A percentile compares a stretch with the other conserved stretches of the same genome.
Conservation (phyloP, 2,329 filamentous ascomycete species). For the Botrytis porri region DNA sequence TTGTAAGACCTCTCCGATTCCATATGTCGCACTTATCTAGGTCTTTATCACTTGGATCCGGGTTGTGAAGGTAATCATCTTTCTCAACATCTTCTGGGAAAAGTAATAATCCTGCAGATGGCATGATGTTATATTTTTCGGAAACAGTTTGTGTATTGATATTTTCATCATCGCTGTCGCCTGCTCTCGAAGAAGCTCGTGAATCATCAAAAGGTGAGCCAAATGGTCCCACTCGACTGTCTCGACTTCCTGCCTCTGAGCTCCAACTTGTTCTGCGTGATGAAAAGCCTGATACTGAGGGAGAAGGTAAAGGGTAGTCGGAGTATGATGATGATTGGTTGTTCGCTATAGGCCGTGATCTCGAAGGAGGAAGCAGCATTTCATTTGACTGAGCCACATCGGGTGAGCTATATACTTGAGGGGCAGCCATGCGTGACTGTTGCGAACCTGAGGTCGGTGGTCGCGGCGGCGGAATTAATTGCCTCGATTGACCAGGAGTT, state of each 20-base stretch:
- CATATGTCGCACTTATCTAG: conserved; percentile 62
- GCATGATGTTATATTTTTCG: conserved; percentile 70
- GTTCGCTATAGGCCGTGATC: conserved; percentile 42
- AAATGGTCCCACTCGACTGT: conserved; percentile 45
- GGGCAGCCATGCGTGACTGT: conserved; percentile 18
- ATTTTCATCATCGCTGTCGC: conserved; percentile 57
- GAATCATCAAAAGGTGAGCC: conserved; percentile 40
- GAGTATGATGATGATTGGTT: conserved; percentile 50
- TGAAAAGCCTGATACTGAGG: conserved; percentile 47
- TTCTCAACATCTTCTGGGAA: conserved; percentile 73
- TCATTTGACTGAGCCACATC: conserved; percentile 43
- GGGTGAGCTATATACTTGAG: conserved; percentile 32
- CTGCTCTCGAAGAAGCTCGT: conserved; percentile 41
- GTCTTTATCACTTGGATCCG: conserved; percentile 61
- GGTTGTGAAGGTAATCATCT: conserved; percentile 70
- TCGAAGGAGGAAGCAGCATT: conserved; percentile 47
- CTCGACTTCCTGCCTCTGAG: conserved; percentile 54
- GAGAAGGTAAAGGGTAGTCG: conserved; percentile 38
- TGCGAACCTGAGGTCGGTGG: conserved; percentile 22
- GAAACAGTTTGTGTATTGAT: conserved; percentile 71
- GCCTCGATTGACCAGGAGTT: conserved; percentile 34
- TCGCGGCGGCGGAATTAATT: conserved; percentile 32
- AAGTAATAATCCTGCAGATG: conserved; percentile 62
- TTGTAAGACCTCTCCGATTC: conserved; percentile 60
- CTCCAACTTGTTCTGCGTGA: conserved; percentile 65